Conservation (phyloP, 208 protist genomes). For the Endotrypanum monterogeii region DNA sequence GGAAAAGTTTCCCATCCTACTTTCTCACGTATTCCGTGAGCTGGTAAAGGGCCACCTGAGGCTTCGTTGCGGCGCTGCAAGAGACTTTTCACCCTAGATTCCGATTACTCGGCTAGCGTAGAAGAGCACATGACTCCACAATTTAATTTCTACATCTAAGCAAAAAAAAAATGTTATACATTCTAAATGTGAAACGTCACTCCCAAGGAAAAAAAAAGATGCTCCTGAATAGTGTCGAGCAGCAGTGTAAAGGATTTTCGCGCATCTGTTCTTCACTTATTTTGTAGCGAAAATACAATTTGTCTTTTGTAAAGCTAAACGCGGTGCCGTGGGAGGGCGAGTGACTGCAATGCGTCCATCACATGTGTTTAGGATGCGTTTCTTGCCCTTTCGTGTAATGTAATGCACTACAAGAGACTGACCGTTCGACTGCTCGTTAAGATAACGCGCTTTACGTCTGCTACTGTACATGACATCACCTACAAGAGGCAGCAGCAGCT, state of each 20-base stretch:
- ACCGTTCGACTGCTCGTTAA: background rate
- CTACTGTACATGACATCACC: background rate
- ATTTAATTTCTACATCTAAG: background rate
- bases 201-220: background rate
- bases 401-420: background rate
- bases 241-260: background rate
- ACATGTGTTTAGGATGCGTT: background rate
- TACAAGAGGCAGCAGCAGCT: background rate
- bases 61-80: constrained; percentile 63
- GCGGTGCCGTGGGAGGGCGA: too few relatives aligned
- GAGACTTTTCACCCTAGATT: constrained; percentile 28
- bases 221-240: background rate
- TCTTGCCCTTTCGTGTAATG: background rate
- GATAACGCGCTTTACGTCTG: background rate
- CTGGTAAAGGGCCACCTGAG: constrained; percentile 70
- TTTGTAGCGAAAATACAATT: background rate
- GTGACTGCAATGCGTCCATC: background rate
- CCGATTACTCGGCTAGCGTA: constrained; percentile 16
- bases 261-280: background rate
- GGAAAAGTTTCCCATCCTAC: constrained; percentile 50
- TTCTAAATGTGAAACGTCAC: background rate
- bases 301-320: background rate
- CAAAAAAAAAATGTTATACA: background rate
- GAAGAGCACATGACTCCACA: constrained; percentile 27
- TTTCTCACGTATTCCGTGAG: constrained; percentile 56